Base-by-base conservation (phyloP, 2,329 filamentous ascomycete species). In the Cladosporium cucumerinum region DNA sequence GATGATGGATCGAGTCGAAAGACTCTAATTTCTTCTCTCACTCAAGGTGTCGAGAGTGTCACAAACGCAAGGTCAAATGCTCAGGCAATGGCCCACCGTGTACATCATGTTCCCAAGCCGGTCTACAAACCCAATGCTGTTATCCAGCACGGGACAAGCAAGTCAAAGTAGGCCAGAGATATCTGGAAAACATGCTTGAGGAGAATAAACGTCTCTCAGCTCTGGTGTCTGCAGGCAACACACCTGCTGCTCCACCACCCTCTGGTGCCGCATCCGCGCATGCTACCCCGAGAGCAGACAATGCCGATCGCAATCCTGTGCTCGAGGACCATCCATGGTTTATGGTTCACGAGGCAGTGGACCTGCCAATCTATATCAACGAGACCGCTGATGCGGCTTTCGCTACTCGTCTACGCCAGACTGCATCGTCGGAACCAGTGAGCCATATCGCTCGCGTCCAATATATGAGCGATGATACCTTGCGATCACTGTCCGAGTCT, bases 341-440 rank as follows among this genome's bases (percentile, higher is more conserved):
- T 62, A 66, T 75, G 18, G 70, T 73, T 5, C 67, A 75, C 61
- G 72, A 73, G 26, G 68, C 70, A 11, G 66, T 70, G 6, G 73
- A 74, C 30, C 71, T 74, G 57, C 76, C 77, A 8, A 75, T 78
- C 6, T 73, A 76, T 60, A 74, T 78, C 49, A 73, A 72, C 14
- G 76, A 78, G 61, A 76, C 77, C 14, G 74, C 77, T 14, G 76
- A 76, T 64, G 73, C 76, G 10, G 76, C 75, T 1, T 78, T 78
- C 68, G 74, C 75, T 26, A 78, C 77, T 5, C 68, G 76, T 30
- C 71, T 78, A 12, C 74, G 76, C 14, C 75, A 77, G 59, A 70
- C 72, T 1, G 67, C 77, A 4, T 69, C 68, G 3, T 23, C 68
- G n/a, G 66, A 67, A n/a, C 63, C 63, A 10, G 68, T 69, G 1